A percentile compares a stretch with the other conserved stretches of the same genome.
phyloP scores from a whole-genome alignment of 306 rosid species.

The Lotus japonicus region DNA sequence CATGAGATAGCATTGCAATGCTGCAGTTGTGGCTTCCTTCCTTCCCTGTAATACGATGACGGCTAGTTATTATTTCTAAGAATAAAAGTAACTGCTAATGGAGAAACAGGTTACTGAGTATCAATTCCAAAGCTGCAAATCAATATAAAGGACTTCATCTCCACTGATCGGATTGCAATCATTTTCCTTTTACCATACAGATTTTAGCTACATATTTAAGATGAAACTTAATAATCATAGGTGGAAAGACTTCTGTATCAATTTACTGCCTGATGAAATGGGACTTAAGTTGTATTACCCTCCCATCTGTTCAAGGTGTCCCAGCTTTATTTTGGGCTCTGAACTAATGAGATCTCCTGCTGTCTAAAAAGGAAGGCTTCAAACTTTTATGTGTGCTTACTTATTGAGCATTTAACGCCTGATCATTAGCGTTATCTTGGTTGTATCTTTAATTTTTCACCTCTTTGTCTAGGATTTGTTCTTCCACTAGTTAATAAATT shows the following conservation, averaged over 20 bases:
- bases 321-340: background rate
- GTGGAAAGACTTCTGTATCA: background rate
- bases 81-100: background rate
- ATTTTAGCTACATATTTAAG: background rate
- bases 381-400: background rate
- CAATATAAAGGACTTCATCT: background rate
- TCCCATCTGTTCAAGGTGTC: background rate
- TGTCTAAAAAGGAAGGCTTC: background rate
- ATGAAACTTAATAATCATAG: background rate
- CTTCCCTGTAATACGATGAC: background rate
- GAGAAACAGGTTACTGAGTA: constrained; percentile 1
- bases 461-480: background rate
- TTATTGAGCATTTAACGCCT: background rate
- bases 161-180: background rate
- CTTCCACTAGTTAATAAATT: background rate
- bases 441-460: background rate
- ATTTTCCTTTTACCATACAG: background rate
- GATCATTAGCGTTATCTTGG: background rate
- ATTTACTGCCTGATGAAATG: background rate
- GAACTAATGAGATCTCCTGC: background rate
- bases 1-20: background rate
- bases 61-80: background rate
- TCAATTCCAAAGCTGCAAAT: too few relatives aligned
- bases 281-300: background rate
- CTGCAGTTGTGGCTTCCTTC: constrained; percentile 1